Evolutionary conservation across 2,329 filamentous ascomycete species (phyloP).

Genomic region (Teratosphaeriaceae sp.): DNA sequence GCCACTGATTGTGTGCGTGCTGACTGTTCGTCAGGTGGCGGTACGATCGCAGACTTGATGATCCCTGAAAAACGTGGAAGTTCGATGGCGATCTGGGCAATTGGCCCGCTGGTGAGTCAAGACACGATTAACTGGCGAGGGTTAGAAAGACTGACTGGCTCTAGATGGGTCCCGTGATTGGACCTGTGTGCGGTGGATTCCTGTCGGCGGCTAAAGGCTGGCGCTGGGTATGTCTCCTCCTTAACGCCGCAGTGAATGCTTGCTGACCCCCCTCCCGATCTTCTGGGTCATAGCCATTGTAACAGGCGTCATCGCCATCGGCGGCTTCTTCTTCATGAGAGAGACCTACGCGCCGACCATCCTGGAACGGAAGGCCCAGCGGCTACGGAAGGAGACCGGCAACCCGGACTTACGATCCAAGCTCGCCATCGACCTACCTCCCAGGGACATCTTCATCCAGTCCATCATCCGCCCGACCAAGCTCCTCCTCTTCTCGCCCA

Average conservation of each 20-base stretch:
- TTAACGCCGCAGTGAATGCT: too few species aligned
- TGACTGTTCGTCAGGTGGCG: too few species aligned
- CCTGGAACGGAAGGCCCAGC: conserved; percentile 39
- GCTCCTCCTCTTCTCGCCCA: conserved; percentile 41
- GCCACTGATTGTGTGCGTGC: too few species aligned
- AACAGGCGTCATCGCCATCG: conserved; percentile 28
- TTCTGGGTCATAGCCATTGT: conserved; percentile 42
- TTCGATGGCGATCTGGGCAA: conserved; percentile 37
- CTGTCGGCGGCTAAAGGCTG: conserved; percentile 43
- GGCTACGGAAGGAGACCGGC: conserved; percentile 44
- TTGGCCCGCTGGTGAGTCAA: conserved; percentile 30
- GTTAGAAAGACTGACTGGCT: background rate
- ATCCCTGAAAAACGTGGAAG: conserved; percentile 35
- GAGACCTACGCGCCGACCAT: conserved; percentile 46
- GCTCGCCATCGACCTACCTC: conserved; percentile 27
- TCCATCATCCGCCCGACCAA: conserved; percentile 50
- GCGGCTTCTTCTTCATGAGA: conserved; percentile 33
- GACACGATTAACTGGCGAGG: conserved; percentile 4
- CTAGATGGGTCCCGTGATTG: conserved; percentile 33
- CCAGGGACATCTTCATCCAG: conserved; percentile 35
- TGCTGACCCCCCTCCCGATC: conserved; percentile 24
- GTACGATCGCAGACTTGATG: conserved; percentile 42
- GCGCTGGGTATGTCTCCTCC: conserved; percentile 35
- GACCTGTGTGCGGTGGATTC: conserved; percentile 47
- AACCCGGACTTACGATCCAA: conserved; percentile 39